Percentiles rank a stretch among this genome's conserved stretches.
phyloP scores from a whole-genome alignment of 768 basidiomycete species.

The Suillus lakei region DNA sequence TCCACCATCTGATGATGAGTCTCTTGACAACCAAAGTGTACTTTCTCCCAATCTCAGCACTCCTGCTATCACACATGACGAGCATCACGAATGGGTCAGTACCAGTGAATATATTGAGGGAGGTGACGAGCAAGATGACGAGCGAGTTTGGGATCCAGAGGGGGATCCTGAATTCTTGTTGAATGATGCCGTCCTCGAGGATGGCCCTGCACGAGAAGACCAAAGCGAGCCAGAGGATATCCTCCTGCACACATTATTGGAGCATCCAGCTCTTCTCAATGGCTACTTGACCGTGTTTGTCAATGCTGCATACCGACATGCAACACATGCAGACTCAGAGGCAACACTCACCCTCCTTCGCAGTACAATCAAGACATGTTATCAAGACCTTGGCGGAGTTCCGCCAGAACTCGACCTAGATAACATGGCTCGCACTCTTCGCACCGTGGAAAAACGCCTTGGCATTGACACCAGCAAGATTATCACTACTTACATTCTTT shows the following conservation, averaged over 20 bases:
- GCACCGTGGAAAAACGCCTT: background rate
- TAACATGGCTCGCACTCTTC: background rate
- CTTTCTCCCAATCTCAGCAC: background rate
- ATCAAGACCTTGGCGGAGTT: background rate
- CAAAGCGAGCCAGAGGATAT: background rate
- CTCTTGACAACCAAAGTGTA: conserved; percentile 1
- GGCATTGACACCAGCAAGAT: background rate
- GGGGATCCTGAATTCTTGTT: background rate
- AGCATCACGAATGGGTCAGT: background rate
- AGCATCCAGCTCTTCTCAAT: background rate
- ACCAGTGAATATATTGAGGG: background rate
- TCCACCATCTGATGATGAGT: background rate
- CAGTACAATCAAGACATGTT: background rate
- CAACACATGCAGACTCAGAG: background rate
- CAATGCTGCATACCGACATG: conserved; percentile 1
- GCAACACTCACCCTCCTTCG: background rate
- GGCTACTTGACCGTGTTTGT: background rate
- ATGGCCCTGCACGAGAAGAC: background rate
- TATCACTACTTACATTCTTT: background rate
- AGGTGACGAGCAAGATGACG: background rate
- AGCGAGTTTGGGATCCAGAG: background rate
- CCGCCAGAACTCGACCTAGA: background rate
- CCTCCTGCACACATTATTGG: background rate
- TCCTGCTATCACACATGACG: background rate
- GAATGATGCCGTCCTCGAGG: background rate